Percentiles rank a stretch among this genome's conserved stretches.
Evolutionary conservation across 371 early-diverging fungal species (phyloP).

Genomic region (Entomophthora muscae): DNA sequence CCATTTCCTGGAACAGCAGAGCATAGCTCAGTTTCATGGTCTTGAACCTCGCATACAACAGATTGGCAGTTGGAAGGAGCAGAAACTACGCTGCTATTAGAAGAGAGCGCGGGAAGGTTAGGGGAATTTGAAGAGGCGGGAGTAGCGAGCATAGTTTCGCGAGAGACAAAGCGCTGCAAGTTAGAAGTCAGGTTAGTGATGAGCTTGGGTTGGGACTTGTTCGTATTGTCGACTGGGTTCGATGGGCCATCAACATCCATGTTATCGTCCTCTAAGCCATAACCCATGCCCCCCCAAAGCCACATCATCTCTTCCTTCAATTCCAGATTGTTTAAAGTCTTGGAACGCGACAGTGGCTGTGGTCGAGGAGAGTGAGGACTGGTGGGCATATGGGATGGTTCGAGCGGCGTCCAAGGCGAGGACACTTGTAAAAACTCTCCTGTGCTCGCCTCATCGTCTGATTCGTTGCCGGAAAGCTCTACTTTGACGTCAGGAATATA

Average conservation of each 20-base stretch:
- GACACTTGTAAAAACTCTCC: not conserved
- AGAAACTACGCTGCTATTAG: not conserved
- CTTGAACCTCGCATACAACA: not conserved
- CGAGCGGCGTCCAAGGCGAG: not conserved
- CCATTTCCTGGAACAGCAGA: not conserved
- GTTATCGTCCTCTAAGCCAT: not conserved
- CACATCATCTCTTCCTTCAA: constrained; percentile 4
- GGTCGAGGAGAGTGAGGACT: not conserved
- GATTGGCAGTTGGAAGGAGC: not conserved
- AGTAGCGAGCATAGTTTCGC: not conserved
- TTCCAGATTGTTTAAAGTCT: not conserved
- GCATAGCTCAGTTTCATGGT: not conserved
- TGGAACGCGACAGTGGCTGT: not conserved
- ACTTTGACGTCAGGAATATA: not conserved
- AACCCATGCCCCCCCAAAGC: constrained; percentile 1
- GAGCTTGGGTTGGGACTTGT: not conserved
- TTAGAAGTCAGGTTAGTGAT: constrained; percentile 1
- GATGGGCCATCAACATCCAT: not conserved
- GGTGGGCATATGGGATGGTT: not conserved
- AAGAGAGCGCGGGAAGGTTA: not conserved
- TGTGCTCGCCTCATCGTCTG: not conserved
- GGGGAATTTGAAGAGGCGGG: not conserved
- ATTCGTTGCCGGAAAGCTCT: constrained; percentile 3
- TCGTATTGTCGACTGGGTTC: not conserved
- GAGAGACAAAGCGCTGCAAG: not conserved